Conservation (phyloP, 306 rosid genomes). For the Purshia tridentata region DNA sequence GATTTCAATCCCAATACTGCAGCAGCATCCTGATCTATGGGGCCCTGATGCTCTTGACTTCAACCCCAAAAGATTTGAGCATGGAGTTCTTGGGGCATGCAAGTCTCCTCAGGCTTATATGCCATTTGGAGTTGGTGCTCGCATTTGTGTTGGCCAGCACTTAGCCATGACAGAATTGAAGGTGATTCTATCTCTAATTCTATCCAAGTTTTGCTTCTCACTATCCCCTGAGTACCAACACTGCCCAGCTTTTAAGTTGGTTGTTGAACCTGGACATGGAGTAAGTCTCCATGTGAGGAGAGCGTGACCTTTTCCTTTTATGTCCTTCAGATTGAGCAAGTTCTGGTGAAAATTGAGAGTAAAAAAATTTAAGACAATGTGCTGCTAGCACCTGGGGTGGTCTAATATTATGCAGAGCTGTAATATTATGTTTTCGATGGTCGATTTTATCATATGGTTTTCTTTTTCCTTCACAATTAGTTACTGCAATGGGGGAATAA, state of each 20-base stretch:
- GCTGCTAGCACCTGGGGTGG: no score
- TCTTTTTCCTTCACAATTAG: neutral
- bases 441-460: neutral
- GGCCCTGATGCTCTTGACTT: constrained; percentile 55
- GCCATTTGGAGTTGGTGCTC: constrained; percentile 59
- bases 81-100: constrained; percentile 54
- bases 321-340: neutral
- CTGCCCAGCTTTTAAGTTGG: constrained; percentile 27
- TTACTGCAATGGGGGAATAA: no score
- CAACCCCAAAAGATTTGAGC: constrained; percentile 57
- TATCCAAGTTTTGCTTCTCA: constrained; percentile 33
- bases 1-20: constrained; percentile 43
- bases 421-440: no score
- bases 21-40: constrained; percentile 48
- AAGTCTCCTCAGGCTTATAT: constrained; percentile 48
- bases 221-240: constrained; percentile 26
- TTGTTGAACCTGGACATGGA: constrained; percentile 35
- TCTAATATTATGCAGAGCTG: no score
- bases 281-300: constrained; percentile 2
- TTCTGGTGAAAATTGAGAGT: neutral
- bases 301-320: neutral
- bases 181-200: constrained; percentile 37
- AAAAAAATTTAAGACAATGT: no score
- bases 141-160: constrained; percentile 54
- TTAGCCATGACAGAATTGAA: constrained; percentile 59